Evolutionary conservation across 2,329 filamentous ascomycete species (phyloP).

Genomic region (Alternaria solani): DNA sequence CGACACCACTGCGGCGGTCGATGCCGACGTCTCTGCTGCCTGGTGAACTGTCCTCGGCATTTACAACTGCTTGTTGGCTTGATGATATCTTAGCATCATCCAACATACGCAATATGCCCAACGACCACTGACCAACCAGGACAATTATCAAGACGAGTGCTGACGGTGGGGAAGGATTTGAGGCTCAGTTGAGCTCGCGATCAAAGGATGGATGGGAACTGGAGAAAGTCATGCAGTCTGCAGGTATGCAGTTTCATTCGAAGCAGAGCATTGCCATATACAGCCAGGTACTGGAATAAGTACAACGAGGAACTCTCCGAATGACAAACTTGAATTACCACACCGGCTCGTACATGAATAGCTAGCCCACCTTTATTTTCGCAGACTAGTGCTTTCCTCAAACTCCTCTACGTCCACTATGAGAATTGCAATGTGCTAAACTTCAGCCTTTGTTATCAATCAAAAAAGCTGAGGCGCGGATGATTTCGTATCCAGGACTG

Average conservation of each 20-base stretch:
- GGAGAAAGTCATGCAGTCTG: not conserved
- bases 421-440: not conserved
- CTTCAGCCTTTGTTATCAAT: not conserved
- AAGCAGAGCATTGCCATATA: constrained; percentile 4
- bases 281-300: not conserved
- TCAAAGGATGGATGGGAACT: not conserved
- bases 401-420: not conserved
- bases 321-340: not conserved
- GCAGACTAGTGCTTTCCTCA: not conserved
- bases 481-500: not conserved
- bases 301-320: not conserved
- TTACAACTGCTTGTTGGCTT: constrained; percentile 3
- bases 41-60: constrained; percentile 16
- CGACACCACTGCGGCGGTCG: constrained; percentile 17
- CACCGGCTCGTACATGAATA: not conserved
- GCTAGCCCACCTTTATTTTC: not conserved
- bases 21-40: constrained; percentile 7
- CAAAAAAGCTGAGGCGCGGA: not conserved
- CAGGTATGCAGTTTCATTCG: not conserved
- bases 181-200: constrained; percentile 1
- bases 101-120: constrained; percentile 3
- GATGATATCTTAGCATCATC: not conserved
- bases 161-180: not conserved
- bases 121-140: not conserved
- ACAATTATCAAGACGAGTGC: not conserved